Evolutionary conservation across 768 basidiomycete species (phyloP).

Genomic region (Kwoniella mangroviensis): DNA sequence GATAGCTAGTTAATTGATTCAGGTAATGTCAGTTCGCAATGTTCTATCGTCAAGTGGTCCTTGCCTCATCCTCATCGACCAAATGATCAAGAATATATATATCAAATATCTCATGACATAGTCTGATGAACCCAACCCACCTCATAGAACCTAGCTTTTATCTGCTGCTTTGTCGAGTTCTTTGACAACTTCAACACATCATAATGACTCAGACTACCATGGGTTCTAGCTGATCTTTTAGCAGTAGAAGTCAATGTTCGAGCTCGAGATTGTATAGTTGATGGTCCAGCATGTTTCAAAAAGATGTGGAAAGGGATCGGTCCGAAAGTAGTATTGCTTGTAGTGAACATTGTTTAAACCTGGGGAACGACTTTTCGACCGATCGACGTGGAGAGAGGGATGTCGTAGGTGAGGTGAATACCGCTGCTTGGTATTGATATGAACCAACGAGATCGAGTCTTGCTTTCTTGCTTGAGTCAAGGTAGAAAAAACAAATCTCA

Average conservation of each 20-base stretch:
- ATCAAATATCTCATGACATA: neutral
- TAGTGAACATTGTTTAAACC: neutral
- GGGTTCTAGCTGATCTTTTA: slow-evolving; percentile 10
- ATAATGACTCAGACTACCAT: slow-evolving; percentile 40
- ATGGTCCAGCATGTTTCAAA: slow-evolving; percentile 12
- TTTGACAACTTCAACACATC: slow-evolving; percentile 43
- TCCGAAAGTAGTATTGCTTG: neutral
- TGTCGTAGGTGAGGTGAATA: neutral
- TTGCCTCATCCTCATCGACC: too few relatives aligned
- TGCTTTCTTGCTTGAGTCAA: too few relatives aligned
- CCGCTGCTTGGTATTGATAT: neutral
- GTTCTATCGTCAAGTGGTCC: neutral
- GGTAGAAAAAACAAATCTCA: too few relatives aligned
- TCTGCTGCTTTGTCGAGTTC: slow-evolving; percentile 52
- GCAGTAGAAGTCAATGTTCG: slow-evolving; percentile 5
- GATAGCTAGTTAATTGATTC: slow-evolving; percentile 37
- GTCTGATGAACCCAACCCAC: slow-evolving; percentile 31
- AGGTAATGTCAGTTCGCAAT: neutral
- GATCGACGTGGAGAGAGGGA: too few relatives aligned
- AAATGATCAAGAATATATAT: too few relatives aligned
- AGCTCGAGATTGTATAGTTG: slow-evolving; percentile 7
- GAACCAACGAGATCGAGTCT: neutral
- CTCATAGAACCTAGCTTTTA: slow-evolving; percentile 57
- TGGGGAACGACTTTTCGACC: too few relatives aligned
- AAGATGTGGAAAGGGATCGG: neutral